These are phyloP conservation scores for Cryptosporidium bovis DNA, from an alignment of 169 alveolate species.

Conservation along the genomic window DNA sequence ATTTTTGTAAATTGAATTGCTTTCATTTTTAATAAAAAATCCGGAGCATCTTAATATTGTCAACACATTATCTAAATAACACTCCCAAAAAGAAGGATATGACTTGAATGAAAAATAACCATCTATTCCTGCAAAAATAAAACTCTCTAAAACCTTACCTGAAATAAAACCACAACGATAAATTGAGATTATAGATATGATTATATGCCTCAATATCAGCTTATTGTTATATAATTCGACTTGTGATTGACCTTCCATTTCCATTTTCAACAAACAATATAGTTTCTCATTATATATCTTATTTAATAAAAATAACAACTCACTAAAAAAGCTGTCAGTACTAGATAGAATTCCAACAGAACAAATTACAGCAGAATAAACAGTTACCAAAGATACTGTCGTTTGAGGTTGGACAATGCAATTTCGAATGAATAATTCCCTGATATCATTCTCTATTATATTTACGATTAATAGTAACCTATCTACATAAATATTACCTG, in stretches of 20 bases:
- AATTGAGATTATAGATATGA: constrained; percentile 4
- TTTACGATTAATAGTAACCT: constrained; percentile 29
- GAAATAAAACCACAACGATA: constrained; percentile 65
- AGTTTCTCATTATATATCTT: constrained; percentile 33
- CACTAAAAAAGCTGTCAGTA: neutral
- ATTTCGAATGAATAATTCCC: constrained; percentile 23
- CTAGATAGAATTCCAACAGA: constrained; percentile 43
- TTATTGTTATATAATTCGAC: constrained; percentile 27
- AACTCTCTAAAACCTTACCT: constrained; percentile 2
- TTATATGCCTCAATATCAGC: constrained; percentile 28
- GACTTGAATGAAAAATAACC: constrained; percentile 12
- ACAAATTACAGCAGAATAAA: constrained; percentile 36
- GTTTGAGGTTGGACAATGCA: constrained; percentile 29
- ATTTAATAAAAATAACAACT: constrained; percentile 5
- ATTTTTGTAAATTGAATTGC: constrained; percentile 7
- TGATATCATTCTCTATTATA: constrained; percentile 14
- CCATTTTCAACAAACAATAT: neutral
- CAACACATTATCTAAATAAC: constrained; percentile 54
- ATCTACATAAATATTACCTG: neutral
- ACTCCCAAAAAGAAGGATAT: constrained; percentile 38
- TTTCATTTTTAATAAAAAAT: constrained; percentile 10
- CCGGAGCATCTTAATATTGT: constrained; percentile 49
- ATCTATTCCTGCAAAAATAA: constrained; percentile 8
- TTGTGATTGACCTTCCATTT: neutral
- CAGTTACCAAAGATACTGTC: constrained; percentile 43